Evolutionary conservation across 2,329 filamentous ascomycete species (phyloP), one percentile per base, ranked within the genome.

Genomic region (Xylaria sp.): DNA sequence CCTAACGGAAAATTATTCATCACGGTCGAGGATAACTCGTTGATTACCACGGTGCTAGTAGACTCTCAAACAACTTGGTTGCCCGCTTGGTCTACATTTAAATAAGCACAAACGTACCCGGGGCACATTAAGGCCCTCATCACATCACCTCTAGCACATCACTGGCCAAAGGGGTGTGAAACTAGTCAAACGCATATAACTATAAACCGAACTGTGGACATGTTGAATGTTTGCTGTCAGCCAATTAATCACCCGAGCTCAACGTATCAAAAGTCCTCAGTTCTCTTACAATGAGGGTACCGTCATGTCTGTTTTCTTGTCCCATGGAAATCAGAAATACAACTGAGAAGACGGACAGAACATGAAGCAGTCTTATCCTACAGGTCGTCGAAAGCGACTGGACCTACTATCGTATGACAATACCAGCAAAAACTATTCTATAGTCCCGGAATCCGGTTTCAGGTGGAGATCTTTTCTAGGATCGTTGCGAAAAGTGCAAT

Each of bases 371-470:
- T 51, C 2, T 51, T 40, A 49, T n/a, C 23, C 17, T 12, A 23
- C 12, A 6, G n/a, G 25, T 38, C 21, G 17, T 54, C 28, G 19
- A 35, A 12, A 19, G 21, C 14, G 25, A 54, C 15, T 19, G 33
- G 45, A 33, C 40, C 23, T 46, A 23, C 35, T 12, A 25, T 66
- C 38, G 21, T 33, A 21, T 33, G 37, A 47, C 17, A 17, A 56
- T 31, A 50, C 23, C 31, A 19, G 14, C 17, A 53, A 56, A n/a
- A n/a, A n/a, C n/a, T 42, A 37, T 23, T 31, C 21, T 57, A 58
- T 33, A 33, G 25, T 33, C 38, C 31, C 37, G 52, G 38, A 31
- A 21, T 43, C 38, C 47, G 38, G 52, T 67, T 60, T 65, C 53
- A 61, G 43, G 23, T 35, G 19, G 28, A 31, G 12, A 31, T 59